Evolutionary conservation across 1,284 basidiomycete genomes (phyloP).

Genomic region (Naganishia liquefaciens): DNA sequence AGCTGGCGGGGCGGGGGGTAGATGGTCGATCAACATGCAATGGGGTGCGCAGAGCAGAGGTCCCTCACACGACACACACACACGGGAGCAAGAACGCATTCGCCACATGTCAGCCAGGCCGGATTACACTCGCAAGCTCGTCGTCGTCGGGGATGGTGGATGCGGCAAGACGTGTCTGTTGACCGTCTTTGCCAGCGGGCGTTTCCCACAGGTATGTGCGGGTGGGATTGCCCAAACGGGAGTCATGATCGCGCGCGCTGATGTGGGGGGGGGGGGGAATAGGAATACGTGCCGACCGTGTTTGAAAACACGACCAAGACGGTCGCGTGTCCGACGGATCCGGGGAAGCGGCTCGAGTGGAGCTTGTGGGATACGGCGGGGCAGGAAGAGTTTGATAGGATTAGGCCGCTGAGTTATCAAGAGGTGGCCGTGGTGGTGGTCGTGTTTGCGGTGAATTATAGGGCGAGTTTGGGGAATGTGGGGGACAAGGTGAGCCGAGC

Average conservation of each 20-base stretch:
- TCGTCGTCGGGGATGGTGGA: slow-evolving; percentile 83
- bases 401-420: slow-evolving; percentile 91
- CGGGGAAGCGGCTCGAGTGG: slow-evolving; percentile 83
- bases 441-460: slow-evolving; percentile 95
- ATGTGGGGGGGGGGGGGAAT: neutral
- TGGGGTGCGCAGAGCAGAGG: too few relatives aligned
- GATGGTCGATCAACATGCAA: neutral
- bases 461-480: slow-evolving; percentile 90
- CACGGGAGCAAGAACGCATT: too few relatives aligned
- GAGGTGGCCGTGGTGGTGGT: slow-evolving; percentile 96
- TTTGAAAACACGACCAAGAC: slow-evolving; percentile 97
- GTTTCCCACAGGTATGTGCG: slow-evolving; percentile 78
- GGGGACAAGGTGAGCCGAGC: slow-evolving; percentile 63
- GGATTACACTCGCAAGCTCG: slow-evolving; percentile 82
- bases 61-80: too few relatives aligned
- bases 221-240: neutral
- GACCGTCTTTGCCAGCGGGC: slow-evolving; percentile 81
- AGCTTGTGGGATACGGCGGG: slow-evolving; percentile 98
- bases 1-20: neutral
- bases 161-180: slow-evolving; percentile 63
- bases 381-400: slow-evolving; percentile 97
- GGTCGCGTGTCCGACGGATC: slow-evolving; percentile 69
- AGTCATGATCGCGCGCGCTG: neutral
- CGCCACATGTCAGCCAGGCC: slow-evolving; percentile 61
- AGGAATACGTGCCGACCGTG: slow-evolving; percentile 97